phyloP scores from a whole-genome alignment of 106 monocot genomes.

The Allium sativum region DNA sequence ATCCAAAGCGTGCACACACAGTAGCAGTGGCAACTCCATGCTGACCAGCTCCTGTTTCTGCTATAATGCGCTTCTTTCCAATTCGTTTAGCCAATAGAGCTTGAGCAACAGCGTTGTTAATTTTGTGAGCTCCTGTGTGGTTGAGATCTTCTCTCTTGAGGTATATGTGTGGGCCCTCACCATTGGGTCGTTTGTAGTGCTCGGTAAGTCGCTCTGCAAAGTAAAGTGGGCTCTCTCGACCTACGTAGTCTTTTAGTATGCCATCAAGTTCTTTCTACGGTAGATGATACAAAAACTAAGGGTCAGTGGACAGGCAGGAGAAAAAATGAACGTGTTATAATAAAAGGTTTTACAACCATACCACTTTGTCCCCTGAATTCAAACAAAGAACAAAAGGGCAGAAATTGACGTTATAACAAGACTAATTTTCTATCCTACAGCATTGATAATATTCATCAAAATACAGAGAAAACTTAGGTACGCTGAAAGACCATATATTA shows the following conservation, averaged over 20 bases:
- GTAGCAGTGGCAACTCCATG: constrained; percentile 79
- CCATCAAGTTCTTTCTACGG: constrained; percentile 46
- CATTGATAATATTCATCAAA: no score
- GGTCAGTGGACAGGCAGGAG: not conserved
- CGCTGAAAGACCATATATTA: no score
- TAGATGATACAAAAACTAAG: not conserved
- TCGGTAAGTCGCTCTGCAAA: constrained; percentile 55
- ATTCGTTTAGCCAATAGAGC: constrained; percentile 58
- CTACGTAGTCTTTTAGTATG: constrained; percentile 56
- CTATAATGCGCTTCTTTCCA: constrained; percentile 62
- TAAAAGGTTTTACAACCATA: not conserved
- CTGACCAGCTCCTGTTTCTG: constrained; percentile 80
- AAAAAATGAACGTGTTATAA: not conserved
- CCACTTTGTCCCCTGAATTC: no score
- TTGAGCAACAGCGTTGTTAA: constrained; percentile 67
- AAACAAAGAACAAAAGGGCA: no score
- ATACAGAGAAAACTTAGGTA: no score
- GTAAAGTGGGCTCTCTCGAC: constrained; percentile 61
- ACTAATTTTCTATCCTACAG: no score
- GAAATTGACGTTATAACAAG: no score
- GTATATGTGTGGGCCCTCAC: constrained; percentile 35
- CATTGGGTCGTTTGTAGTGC: constrained; percentile 40
- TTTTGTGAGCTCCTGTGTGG: constrained; percentile 75
- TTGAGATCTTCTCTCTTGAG: constrained; percentile 71
- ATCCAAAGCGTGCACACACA: constrained; percentile 61